Evolutionary conservation across 164 flowering plant species (phyloP), one percentile per base, ranked within the genome.

Genomic region (Akebia trifoliata): DNA sequence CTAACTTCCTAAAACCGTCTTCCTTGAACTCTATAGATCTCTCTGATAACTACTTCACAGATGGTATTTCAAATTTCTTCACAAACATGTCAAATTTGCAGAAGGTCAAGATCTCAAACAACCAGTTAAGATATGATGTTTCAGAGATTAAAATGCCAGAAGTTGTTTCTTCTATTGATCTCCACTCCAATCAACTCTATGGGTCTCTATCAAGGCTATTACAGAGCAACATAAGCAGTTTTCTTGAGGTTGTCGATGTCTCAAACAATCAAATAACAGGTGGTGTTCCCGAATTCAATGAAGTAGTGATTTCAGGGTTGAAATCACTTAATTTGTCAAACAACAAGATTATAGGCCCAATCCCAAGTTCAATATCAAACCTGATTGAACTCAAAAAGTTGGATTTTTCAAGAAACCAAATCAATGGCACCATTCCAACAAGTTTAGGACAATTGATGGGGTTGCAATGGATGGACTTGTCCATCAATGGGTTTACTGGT

Each of bases 391-490:
- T 92, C 10, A 75, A 72, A 57, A 76, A 51, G 64, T 57, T 89
- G 25, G 89, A 82, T 44, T 56, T 89, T 46, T 81, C 89, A 26
- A 82, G 94, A 65, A 92, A 92, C 64, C 68, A 62, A 38, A 71
- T 92, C 32, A 60, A 69, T 8, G 98, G 95, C 45, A 64, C 59
- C n/a, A 83, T 92, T 35, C 98, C 98, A 20, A n/a, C 81, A 39
- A 73, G 80, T 37, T 54, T 87, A 59, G 96, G 96, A 6, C 63
- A 45, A 24, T 21, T 89, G 57, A 25, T 35, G 52, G 74, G 55
- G 10, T 63, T 92, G 37, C 73, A 77, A 56, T 92, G 93, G 93
- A 71, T 89, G 38, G 98, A 92, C 40, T 10, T 92, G 21, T 92
- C 96, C 18, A 70, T 76, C 70, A 92, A 92, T 53, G 54, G 56